Base-by-base conservation (phyloP, 768 basidiomycete genomes). In the Tricholoma sp. region DNA sequence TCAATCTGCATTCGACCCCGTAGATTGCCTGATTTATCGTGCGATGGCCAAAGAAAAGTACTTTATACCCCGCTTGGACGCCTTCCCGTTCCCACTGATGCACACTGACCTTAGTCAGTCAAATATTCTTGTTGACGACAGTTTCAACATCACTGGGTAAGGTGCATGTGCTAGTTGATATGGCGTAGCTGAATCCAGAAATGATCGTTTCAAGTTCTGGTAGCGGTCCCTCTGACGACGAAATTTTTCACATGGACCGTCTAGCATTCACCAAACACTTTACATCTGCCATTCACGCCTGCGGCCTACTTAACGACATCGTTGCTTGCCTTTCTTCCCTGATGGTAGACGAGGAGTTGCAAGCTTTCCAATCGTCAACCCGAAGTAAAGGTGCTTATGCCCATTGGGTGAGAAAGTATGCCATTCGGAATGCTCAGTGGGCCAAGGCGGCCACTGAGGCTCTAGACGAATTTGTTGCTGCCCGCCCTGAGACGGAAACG, bases 81-180 rank as follows among this genome's bases (percentile, higher is more conserved):
- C n/a, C n/a, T n/a, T n/a, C n/a, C n/a, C n/a, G n/a, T n/a, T 57
- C 53, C 57, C 57, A n/a, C 57, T 58, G 41, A 53, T 53, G 51
- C 52, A 58, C 41, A 54, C 57, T 35, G 57, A 58, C 57, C 37
- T 58, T 51, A 37, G 47, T 19, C 50, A 3, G 45, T 22, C 35
- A 27, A 55, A 58, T 50, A 54, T 55, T 32, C 53, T 58, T 46
- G 39, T 41, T 41, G 39, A 19, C 8, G n/a, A 41, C 12, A 41
- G 18, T 41, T 41, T 41, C n/a, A 10, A 58, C 35, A 58, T 58
- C 45, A 58, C 27, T n/a, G 57, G 57, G 57, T 58, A 55, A 52
- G 2, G 50, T 31, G 52, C 21, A 27, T 50, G 10, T 58, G 27
- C 35, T 51, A 27, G 14, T 14, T 19, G 39, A 54, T 58, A 32